Evolutionary conservation across 306 rosid genomes (phyloP).

Genomic region (Psophocarpus tetragonolobus): DNA sequence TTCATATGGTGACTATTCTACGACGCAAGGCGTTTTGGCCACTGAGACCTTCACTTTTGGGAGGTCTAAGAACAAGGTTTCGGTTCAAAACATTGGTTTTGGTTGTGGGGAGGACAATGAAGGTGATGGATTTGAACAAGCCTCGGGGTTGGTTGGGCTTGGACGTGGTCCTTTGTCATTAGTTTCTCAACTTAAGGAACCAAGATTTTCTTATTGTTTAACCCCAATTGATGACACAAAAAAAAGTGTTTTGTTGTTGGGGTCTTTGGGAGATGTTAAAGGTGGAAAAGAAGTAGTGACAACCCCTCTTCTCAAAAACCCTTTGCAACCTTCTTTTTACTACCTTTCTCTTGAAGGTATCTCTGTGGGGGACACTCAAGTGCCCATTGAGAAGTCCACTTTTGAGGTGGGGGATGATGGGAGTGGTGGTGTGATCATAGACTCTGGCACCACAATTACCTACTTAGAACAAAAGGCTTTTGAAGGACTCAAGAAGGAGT

Average conservation of each 20-base stretch:
- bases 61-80: constrained; percentile 15
- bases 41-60: constrained; percentile 78
- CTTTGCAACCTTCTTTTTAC: constrained; percentile 72
- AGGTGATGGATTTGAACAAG: constrained; percentile 80
- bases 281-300: constrained; percentile 20
- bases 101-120: constrained; percentile 85
- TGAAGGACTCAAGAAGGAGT: constrained; percentile 49
- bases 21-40: constrained; percentile 67
- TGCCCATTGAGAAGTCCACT: constrained; percentile 48
- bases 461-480: constrained; percentile 57
- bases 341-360: constrained; percentile 80
- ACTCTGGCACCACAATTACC: constrained; percentile 85
- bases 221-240: constrained; percentile 59
- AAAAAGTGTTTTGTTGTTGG: constrained; percentile 64
- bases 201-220: constrained; percentile 75
- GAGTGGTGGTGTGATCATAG: constrained; percentile 80
- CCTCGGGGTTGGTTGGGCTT: constrained; percentile 74
- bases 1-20: constrained; percentile 75
- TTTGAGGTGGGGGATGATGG: constrained; percentile 64
- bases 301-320: constrained; percentile 66
- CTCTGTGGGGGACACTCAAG: constrained; percentile 57
- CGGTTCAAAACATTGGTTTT: constrained; percentile 57
- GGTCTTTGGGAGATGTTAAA: constrained; percentile 53
- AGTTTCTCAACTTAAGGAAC: constrained; percentile 76
- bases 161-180: constrained; percentile 85